phyloP scores from a whole-genome alignment of 768 basidiomycete genomes.

The Mrakia frigida region DNA sequence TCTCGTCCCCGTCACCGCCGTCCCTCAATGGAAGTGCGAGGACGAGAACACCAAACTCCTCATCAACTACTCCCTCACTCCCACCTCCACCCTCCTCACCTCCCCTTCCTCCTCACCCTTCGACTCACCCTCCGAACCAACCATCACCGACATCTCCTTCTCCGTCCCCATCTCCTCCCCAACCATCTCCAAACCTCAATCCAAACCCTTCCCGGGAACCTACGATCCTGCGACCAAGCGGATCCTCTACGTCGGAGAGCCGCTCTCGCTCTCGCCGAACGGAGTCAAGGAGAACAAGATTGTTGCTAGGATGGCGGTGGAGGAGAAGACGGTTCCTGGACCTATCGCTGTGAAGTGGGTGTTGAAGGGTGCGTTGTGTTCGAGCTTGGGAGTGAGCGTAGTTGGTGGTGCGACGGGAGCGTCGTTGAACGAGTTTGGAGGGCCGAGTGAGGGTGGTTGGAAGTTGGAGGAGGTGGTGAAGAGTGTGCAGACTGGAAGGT shows the following conservation, averaged over 20 bases:
- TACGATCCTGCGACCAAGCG: conserved; percentile 40
- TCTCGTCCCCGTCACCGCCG: conserved; percentile 43
- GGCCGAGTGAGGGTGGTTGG: conserved; percentile 11
- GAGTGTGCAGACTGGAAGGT: conserved; percentile 26
- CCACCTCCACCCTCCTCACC: neutral
- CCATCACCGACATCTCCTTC: conserved; percentile 40
- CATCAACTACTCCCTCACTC: conserved; percentile 42
- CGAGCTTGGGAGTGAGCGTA: conserved; percentile 43
- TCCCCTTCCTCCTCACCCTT: neutral
- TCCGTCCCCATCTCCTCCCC: conserved; percentile 40
- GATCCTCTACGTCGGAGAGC: conserved; percentile 37
- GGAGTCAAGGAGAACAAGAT: conserved; percentile 40
- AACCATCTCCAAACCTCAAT: conserved; percentile 43
- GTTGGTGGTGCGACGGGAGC: conserved; percentile 33
- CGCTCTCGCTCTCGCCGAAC: conserved; percentile 7
- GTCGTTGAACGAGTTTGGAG: conserved; percentile 30
- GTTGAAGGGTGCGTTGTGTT: conserved; percentile 41
- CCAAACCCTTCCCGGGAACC: conserved; percentile 45
- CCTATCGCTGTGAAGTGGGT: conserved; percentile 43
- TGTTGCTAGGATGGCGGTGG: conserved; percentile 43
- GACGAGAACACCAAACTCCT: conserved; percentile 45
- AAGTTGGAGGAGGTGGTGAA: conserved; percentile 19
- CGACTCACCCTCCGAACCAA: conserved; percentile 8
- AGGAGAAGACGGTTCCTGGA: conserved; percentile 36
- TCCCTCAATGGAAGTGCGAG: conserved; percentile 46